These are phyloP conservation scores for Polyplosphaeria fusca DNA, from an alignment of 495 filamentous ascomycete species.

Conservation along the genomic window DNA sequence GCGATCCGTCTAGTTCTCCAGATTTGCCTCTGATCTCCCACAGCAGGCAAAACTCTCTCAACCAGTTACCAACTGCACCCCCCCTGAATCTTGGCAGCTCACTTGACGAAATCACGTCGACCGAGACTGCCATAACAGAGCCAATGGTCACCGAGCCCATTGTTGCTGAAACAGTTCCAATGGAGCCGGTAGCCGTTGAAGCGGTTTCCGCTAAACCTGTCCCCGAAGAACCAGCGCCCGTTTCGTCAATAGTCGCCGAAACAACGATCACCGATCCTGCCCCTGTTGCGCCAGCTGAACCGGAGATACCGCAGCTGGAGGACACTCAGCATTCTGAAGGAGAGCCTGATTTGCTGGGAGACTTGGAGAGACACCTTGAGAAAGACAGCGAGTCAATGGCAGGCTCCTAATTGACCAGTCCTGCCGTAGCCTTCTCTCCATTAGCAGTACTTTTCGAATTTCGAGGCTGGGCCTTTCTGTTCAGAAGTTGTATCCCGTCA, in stretches of 20 bases:
- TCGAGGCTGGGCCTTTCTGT: no score
- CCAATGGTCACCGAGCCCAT: neutral
- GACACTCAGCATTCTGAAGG: slow-evolving; percentile 36
- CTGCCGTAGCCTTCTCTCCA: neutral
- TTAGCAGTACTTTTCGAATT: neutral
- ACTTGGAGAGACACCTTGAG: slow-evolving; percentile 42
- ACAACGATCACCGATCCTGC: neutral
- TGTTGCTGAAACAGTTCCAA: no score
- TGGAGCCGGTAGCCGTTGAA: neutral
- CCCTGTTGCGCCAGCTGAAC: neutral
- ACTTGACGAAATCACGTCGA: neutral
- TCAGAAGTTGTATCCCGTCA: no score
- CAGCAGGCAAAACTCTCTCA: slow-evolving; percentile 38
- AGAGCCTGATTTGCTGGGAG: slow-evolving; percentile 44
- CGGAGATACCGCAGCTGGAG: slow-evolving; percentile 7
- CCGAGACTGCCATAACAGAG: neutral
- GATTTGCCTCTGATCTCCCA: slow-evolving; percentile 38
- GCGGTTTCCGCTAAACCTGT: neutral
- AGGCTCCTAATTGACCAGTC: no score
- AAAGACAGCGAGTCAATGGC: slow-evolving; percentile 23
- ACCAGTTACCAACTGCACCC: slow-evolving; percentile 20
- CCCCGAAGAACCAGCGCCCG: no score
- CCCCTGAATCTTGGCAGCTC: neutral
- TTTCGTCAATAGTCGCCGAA: neutral
- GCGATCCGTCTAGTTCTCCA: slow-evolving; percentile 33